A percentile compares a stretch with the other conserved stretches of the same genome.
These are phyloP conservation scores for Cladophialophora bantiana DNA, from an alignment of 2,329 filamentous ascomycete genomes.

Conservation along the genomic window DNA sequence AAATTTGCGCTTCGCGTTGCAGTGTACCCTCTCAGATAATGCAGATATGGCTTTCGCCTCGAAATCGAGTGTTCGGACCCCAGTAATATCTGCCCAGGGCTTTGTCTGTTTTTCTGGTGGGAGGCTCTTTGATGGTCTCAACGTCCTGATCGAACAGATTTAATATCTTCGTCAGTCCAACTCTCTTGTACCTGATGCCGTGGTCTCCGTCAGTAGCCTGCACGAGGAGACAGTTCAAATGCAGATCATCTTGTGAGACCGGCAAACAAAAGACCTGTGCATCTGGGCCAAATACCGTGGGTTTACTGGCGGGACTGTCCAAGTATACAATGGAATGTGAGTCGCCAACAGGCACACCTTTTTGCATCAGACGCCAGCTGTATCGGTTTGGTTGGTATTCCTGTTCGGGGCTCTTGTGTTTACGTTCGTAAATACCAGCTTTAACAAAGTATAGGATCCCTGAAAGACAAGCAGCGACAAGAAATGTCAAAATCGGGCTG, in stretches of 20 bases:
- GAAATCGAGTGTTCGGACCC: constrained; percentile 6
- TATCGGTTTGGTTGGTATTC: constrained; percentile 10
- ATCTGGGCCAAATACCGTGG: constrained; percentile 20
- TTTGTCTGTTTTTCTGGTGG: constrained; percentile 14
- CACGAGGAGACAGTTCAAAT: constrained; percentile 21
- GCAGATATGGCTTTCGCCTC: constrained; percentile 25
- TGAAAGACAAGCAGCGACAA: neutral
- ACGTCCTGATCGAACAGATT: neutral
- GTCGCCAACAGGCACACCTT: constrained; percentile 15
- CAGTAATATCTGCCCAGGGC: constrained; percentile 17
- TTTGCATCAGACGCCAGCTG: constrained; percentile 17
- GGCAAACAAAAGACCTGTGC: constrained; percentile 25
- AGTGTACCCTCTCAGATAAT: constrained; percentile 16
- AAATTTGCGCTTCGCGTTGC: neutral
- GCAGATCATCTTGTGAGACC: neutral
- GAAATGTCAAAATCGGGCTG: neutral
- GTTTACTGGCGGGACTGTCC: constrained; percentile 23
- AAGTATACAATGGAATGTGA: constrained; percentile 13
- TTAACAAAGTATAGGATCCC: neutral
- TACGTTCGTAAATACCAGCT: neutral
- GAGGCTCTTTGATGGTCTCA: constrained; percentile 10
- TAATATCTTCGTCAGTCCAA: constrained; percentile 18
- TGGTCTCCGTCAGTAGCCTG: constrained; percentile 25
- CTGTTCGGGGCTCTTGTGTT: neutral
- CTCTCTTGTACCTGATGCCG: constrained; percentile 17